Evolutionary conservation across 106 monocot genomes (phyloP).

Genomic region (Dendrobium nobile): DNA sequence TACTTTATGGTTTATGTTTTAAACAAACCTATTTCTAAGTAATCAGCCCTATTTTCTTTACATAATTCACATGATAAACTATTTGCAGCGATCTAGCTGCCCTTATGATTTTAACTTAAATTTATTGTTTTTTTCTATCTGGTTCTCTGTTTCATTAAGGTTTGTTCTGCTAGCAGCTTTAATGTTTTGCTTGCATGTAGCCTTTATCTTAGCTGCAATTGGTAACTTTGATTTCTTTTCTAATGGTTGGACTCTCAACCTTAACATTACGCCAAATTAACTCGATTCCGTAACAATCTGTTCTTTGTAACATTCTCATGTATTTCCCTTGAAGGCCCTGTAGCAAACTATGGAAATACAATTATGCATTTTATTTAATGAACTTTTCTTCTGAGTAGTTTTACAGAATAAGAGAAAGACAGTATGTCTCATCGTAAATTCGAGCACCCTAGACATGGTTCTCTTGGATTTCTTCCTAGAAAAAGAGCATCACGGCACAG

Average conservation of each 20-base stretch:
- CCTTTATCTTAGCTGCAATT: neutral
- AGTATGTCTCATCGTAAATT: slow-evolving; percentile 79
- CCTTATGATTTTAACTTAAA: no score
- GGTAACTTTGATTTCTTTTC: neutral
- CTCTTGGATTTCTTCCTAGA: slow-evolving; percentile 80
- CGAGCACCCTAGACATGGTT: slow-evolving; percentile 78
- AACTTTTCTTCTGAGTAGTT: neutral
- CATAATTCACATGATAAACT: no score
- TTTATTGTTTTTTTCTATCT: no score
- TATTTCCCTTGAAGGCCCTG: neutral
- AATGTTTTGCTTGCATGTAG: neutral
- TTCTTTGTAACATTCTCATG: neutral
- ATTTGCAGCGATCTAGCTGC: no score
- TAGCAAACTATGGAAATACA: neutral
- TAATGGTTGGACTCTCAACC: neutral
- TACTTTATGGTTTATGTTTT: no score
- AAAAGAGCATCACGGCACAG: slow-evolving; percentile 66
- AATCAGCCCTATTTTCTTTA: no score
- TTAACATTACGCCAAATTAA: neutral
- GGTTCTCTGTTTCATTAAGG: neutral
- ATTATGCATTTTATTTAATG: neutral
- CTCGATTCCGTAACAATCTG: neutral
- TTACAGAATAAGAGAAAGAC: slow-evolving; percentile 2
- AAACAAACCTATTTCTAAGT: no score
- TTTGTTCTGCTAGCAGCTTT: neutral